Conservation (phyloP, 73 alveolate genomes). For the Blepharisma japonicum region DNA sequence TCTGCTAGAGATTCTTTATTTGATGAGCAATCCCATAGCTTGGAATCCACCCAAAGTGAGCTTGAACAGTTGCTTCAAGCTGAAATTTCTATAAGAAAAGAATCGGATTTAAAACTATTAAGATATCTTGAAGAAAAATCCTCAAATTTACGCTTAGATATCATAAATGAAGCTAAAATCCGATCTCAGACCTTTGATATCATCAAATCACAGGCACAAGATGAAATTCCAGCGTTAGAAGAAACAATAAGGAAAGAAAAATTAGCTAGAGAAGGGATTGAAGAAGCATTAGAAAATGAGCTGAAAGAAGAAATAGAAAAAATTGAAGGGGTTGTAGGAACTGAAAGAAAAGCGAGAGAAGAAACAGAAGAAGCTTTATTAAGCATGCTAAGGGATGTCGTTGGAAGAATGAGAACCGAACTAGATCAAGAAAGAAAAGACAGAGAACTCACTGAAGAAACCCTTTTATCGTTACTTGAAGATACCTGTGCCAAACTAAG, state of each 20-base stretch:
- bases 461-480: constrained; percentile 66
- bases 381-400: constrained; percentile 78
- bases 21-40: constrained; percentile 38
- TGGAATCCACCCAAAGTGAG: constrained; percentile 28
- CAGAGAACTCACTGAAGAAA: constrained; percentile 79
- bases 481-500: constrained; percentile 77
- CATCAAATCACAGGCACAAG: constrained; percentile 48
- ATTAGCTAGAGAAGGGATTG: constrained; percentile 60
- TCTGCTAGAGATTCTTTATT: constrained; percentile 31
- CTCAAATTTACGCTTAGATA: constrained; percentile 27
- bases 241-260: constrained; percentile 58
- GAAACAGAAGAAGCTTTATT: constrained; percentile 84
- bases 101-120: constrained; percentile 31
- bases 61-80: constrained; percentile 32
- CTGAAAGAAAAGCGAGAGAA: constrained; percentile 75
- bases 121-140: constrained; percentile 38
- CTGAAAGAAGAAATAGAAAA: constrained; percentile 60
- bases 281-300: constrained; percentile 44
- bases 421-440: constrained; percentile 75
- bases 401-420: constrained; percentile 68
- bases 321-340: constrained; percentile 40
- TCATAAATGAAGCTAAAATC: constrained; percentile 44
- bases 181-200: constrained; percentile 43
- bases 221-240: constrained; percentile 75
- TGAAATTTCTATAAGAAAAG: constrained; percentile 38